phyloP scores from a whole-genome alignment of 768 basidiomycete genomes.

The Boletus patriciae region DNA sequence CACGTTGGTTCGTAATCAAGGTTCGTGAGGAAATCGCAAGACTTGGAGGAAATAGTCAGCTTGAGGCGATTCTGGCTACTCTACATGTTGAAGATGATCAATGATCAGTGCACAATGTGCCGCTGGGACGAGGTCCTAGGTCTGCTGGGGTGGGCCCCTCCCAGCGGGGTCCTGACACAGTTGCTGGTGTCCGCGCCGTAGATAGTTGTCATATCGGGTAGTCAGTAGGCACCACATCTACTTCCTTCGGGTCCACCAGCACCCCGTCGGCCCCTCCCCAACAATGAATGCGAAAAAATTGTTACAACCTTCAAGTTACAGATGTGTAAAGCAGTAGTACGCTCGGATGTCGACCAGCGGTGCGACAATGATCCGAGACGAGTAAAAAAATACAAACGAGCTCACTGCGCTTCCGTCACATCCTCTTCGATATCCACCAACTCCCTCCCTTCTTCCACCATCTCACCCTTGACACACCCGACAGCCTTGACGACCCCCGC shows the following conservation, averaged over 20 bases:
- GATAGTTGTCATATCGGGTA: too few species aligned
- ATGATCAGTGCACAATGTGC: neutral
- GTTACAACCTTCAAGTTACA: too few species aligned
- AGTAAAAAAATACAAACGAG: too few species aligned
- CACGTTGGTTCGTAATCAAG: slow-evolving; percentile 7
- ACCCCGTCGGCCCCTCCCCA: too few species aligned
- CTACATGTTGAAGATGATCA: slow-evolving; percentile 42
- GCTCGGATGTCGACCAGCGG: neutral
- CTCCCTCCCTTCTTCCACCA: slow-evolving; percentile 86
- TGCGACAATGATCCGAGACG: too few species aligned
- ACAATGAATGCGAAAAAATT: too few species aligned
- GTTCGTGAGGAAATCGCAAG: slow-evolving; percentile 64
- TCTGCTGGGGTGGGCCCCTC: too few species aligned
- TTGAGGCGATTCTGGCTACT: slow-evolving; percentile 58
- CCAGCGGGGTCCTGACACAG: too few species aligned
- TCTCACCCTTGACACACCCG: slow-evolving; percentile 80
- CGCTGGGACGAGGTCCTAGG: too few species aligned
- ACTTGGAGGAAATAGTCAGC: slow-evolving; percentile 72
- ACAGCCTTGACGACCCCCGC: slow-evolving; percentile 71
- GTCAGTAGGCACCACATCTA: too few species aligned
- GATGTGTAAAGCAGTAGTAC: neutral
- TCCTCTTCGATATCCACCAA: slow-evolving; percentile 65
- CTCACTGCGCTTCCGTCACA: slow-evolving; percentile 13
- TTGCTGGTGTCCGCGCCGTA: too few species aligned
- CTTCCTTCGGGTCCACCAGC: too few species aligned